These are phyloP conservation scores for Magnaporthiopsis incrustans DNA, from an alignment of 2,329 filamentous ascomycete genomes.

Conservation along the genomic window DNA sequence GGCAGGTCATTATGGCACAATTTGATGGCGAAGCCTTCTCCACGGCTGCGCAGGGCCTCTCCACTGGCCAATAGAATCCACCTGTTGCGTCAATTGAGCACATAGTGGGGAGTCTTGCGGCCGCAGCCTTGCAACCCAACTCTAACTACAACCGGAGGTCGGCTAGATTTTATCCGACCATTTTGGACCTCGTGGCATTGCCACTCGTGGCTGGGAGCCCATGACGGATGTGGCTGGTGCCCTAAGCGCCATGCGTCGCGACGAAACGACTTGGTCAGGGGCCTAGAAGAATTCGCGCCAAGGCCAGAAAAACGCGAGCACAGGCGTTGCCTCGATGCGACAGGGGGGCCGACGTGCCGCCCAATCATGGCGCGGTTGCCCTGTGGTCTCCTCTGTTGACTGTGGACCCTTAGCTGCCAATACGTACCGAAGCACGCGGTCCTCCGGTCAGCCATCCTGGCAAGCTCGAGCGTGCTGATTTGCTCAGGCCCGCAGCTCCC, in stretches of 20 bases:
- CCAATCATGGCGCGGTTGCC: slow-evolving; percentile 47
- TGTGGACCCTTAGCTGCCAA: slow-evolving; percentile 12
- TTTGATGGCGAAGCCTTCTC: background rate
- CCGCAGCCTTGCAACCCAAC: background rate
- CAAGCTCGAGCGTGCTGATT: background rate
- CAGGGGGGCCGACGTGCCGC: slow-evolving; percentile 8
- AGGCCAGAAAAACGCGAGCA: slow-evolving; percentile 13
- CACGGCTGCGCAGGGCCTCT: background rate
- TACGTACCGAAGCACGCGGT: background rate
- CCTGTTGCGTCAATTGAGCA: background rate
- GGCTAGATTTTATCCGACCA: background rate
- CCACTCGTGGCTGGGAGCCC: background rate
- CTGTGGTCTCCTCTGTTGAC: slow-evolving; percentile 48
- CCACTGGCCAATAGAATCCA: background rate
- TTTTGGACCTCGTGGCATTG: background rate
- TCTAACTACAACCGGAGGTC: background rate
- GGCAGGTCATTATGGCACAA: background rate
- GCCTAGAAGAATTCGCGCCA: background rate
- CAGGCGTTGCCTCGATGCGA: slow-evolving; percentile 1
- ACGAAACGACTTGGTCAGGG: background rate
- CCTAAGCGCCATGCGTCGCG: background rate
- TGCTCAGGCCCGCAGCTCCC: background rate
- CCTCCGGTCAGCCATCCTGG: background rate
- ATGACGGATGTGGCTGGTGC: background rate
- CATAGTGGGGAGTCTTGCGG: background rate